phyloP scores from a whole-genome alignment of 768 basidiomycete species.

The Suillus spraguei region DNA sequence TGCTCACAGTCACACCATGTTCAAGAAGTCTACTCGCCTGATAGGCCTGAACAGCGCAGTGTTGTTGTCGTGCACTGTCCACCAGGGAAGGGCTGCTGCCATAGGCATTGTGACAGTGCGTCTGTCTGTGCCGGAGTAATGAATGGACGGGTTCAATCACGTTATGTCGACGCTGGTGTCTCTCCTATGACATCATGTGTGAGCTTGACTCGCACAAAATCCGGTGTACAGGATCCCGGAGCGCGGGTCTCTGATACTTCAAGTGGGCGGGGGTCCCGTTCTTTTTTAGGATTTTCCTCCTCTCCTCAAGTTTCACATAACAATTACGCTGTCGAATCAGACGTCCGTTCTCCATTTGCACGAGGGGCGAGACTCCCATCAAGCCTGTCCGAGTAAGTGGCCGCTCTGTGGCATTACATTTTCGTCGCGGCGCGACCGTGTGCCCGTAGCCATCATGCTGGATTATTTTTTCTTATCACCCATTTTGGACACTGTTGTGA shows the following conservation, averaged over 20 bases:
- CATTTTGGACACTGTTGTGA: neutral
- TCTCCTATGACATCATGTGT: slow-evolving; percentile 25
- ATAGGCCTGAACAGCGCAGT: neutral
- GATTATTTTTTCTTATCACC: neutral
- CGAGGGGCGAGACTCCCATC: slow-evolving; percentile 27
- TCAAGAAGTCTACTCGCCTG: slow-evolving; percentile 6
- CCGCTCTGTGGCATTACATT: neutral
- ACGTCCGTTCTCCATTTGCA: slow-evolving; percentile 33
- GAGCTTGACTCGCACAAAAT: slow-evolving; percentile 3
- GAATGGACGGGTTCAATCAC: slow-evolving; percentile 7
- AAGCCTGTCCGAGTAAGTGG: slow-evolving; percentile 24
- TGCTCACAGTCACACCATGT: neutral
- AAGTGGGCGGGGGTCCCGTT: neutral
- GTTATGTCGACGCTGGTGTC: slow-evolving; percentile 30
- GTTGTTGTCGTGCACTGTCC: slow-evolving; percentile 6
- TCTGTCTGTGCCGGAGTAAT: neutral
- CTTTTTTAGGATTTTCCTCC: slow-evolving; percentile 14
- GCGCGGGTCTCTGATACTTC: slow-evolving; percentile 5
- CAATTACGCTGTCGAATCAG: slow-evolving; percentile 17
- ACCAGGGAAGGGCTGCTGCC: neutral
- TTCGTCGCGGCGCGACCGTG: neutral
- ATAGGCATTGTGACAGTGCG: neutral
- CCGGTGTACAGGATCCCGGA: neutral
- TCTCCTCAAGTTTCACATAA: slow-evolving; percentile 17
- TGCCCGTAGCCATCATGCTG: neutral